Conservation (phyloP, 306 rosid species). For the Alnus glutinosa region DNA sequence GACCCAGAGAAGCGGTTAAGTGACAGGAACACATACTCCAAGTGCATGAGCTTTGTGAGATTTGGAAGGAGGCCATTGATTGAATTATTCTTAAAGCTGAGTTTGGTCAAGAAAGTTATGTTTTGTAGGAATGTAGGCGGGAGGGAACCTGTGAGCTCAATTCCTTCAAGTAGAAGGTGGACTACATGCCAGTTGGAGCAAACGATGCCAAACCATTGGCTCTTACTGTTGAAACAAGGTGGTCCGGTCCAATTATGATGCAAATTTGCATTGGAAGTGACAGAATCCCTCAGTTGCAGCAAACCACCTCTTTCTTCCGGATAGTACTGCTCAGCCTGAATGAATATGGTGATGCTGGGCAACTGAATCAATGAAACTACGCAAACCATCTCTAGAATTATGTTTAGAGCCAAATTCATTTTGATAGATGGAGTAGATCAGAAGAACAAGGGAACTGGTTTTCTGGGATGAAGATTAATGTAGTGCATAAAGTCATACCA, state of each 20-base stretch:
- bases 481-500: constrained; percentile 19
- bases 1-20: constrained; percentile 47
- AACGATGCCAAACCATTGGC: constrained; percentile 61
- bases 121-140: constrained; percentile 46
- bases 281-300: constrained; percentile 50
- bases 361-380: constrained; percentile 22
- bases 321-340: constrained; percentile 25
- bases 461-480: constrained; percentile 12
- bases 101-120: constrained; percentile 47
- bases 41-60: constrained; percentile 41
- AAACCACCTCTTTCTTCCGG: constrained; percentile 66
- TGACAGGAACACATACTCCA: constrained; percentile 43
- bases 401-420: constrained; percentile 32
- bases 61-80: constrained; percentile 55
- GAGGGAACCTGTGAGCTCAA: constrained; percentile 51
- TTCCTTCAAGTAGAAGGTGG: constrained; percentile 46
- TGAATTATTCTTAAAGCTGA: constrained; percentile 56
- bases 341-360: constrained; percentile 24
- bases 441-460: constrained; percentile 17
- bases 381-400: not conserved
- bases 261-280: constrained; percentile 46
- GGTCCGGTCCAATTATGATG: constrained; percentile 77
- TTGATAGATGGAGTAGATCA: constrained; percentile 17
- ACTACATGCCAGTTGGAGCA: constrained; percentile 67
- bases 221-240: constrained; percentile 49